phyloP scores from a whole-genome alignment of 805 yeast species.

The Saccharomycopsis babjevae region DNA sequence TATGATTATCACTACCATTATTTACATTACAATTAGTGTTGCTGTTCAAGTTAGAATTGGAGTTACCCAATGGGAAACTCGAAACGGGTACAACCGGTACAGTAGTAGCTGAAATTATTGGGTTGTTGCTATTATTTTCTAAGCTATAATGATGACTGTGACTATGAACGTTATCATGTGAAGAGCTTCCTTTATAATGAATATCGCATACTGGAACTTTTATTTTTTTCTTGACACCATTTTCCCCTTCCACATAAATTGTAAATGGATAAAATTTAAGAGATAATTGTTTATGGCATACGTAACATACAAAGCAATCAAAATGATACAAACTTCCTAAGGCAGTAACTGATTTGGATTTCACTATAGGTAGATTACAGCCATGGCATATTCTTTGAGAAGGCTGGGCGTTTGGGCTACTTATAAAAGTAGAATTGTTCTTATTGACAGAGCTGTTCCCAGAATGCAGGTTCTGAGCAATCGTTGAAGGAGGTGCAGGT shows the following conservation, averaged over 20 bases:
- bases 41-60: constrained; percentile 89
- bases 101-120: constrained; percentile 54
- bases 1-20: constrained; percentile 79
- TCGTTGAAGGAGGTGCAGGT: not conserved
- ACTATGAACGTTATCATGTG: constrained; percentile 18
- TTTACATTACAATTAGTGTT: constrained; percentile 85
- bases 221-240: constrained; percentile 26
- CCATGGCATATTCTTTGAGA: constrained; percentile 34
- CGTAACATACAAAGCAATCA: constrained; percentile 78
- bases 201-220: constrained; percentile 74
- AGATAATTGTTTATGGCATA: constrained; percentile 73
- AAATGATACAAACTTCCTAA: constrained; percentile 72
- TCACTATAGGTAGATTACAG: constrained; percentile 44
- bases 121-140: not conserved
- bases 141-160: not conserved
- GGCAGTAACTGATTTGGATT: constrained; percentile 76
- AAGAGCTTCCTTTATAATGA: constrained; percentile 75
- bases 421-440: not conserved
- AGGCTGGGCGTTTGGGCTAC: not conserved
- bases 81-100: constrained; percentile 87
- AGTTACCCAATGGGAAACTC: constrained; percentile 86
- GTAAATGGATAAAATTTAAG: constrained; percentile 84
- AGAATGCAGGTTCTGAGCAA: not conserved
- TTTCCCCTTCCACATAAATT: not conserved
- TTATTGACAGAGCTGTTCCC: not conserved